These are phyloP conservation scores for Vitis labrusca DNA, from an alignment of 164 flowering plant species.

Conservation along the genomic window DNA sequence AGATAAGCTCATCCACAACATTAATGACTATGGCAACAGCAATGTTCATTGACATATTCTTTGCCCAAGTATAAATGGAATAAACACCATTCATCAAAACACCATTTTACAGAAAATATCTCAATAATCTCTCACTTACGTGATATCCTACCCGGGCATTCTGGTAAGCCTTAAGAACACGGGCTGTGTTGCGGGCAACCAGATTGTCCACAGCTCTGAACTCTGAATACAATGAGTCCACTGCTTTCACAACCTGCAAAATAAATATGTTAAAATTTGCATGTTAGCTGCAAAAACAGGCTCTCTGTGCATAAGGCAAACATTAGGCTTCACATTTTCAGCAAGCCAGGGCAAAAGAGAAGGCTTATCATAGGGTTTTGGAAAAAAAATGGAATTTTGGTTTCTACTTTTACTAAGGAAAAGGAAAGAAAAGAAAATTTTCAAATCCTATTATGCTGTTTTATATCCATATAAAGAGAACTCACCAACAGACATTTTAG, in stretches of 20 bases:
- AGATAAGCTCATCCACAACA: too few relatives aligned
- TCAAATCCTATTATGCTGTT: too few relatives aligned
- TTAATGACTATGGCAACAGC: too few relatives aligned
- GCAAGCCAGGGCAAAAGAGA: too few relatives aligned
- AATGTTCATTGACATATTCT: too few relatives aligned
- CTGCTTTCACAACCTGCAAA: slow-evolving; percentile 71
- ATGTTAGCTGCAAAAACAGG: background rate
- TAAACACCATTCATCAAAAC: background rate
- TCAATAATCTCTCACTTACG: slow-evolving; percentile 35
- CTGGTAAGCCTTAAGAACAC: slow-evolving; percentile 82
- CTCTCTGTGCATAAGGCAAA: background rate
- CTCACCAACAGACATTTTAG: too few relatives aligned
- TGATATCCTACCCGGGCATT: slow-evolving; percentile 82
- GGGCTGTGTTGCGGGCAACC: slow-evolving; percentile 68
- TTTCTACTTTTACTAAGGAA: too few relatives aligned
- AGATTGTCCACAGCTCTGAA: slow-evolving; percentile 76
- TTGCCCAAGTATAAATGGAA: background rate
- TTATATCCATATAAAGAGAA: too few relatives aligned
- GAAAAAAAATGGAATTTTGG: too few relatives aligned
- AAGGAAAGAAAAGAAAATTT: too few relatives aligned
- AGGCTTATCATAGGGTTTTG: too few relatives aligned
- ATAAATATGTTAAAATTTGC: background rate
- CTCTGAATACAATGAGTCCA: slow-evolving; percentile 60
- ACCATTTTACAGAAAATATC: background rate
- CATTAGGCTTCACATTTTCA: too few relatives aligned